Base-by-base conservation (phyloP, 257 asterid species). In the Nicotiana knightiana region DNA sequence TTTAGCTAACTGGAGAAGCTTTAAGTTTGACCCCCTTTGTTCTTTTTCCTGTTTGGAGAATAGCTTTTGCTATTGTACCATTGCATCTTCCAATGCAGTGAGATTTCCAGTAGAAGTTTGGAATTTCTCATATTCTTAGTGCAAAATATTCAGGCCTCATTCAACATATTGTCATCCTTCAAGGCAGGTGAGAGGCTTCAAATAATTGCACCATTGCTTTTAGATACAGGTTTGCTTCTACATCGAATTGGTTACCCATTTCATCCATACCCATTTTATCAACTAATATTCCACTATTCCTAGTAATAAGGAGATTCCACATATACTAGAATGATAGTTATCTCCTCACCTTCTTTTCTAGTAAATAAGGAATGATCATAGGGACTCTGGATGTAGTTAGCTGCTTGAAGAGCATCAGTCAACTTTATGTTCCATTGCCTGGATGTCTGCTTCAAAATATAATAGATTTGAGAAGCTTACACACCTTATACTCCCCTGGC, bases 111-210 rank as follows among this genome's bases (percentile, higher is more conserved):
- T 64, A 43, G 55, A 57, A 58, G 5, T 5, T 18, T 58, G 11
- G 75, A 67, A 32, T 26, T 67, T 33, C 9, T 33, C 51, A 37
- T 5, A 67, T 35, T 78, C 4, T 37, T 64, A 0, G 39, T 78
- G 82, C 82, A 78, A 35, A 85, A 83, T 53, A 80, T 21, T 79
- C 84, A 76, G 48, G 90, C 87, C 80, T 66, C 83, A 5, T 85
- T 84, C 51, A 87, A 18, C 46, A 85, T 46, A 59, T 16, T 43
- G 59, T 92, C 94, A n/a, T n/a, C n/a, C n/a, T n/a, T n/a, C n/a
- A n/a, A n/a, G 77, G 86, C 48, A 87, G 85, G 82, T 90, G 87
- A 63, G 91, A 90, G 6, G 94, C 94, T 85, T 92, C 90, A 24
- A 88, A 84, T 4, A 92, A 73, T 81, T 92, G 88, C 24, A 67